Base-by-base conservation (phyloP, 768 basidiomycete genomes). In the Lactarius tabidus region DNA sequence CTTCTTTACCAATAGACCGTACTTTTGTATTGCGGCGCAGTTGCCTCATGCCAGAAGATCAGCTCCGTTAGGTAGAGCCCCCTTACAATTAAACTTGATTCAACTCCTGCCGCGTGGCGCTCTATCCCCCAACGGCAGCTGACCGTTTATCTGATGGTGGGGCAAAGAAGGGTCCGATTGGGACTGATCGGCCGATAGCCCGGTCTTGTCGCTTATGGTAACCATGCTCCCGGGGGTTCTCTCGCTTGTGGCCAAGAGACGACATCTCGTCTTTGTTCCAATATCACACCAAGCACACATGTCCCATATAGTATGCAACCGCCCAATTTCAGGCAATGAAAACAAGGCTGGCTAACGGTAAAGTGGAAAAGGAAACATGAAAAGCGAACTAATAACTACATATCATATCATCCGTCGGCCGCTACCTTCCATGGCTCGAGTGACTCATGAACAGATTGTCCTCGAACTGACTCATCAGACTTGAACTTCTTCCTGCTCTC, bases 401-500 rank as follows among this genome's bases (percentile, higher is more conserved):
- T 43, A 20, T 54, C 23, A 12, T 33, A 67, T 65, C 59, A 57
- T 28, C 54, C 36, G 39, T 60, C 59, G 5, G 7, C 59, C n/a
- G 48, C 57, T 29, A 66, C 66, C 38, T 68, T 61, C 66, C 63
- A 71, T 15, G 69, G 71, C n/a, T 65, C 55, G 31, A 67, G 60
- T 43, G 68, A 71, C 63, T 72, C 72, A 29, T 71, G 70, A 17
- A 67, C 69, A 31, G 74, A 73, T 31, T 67, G 64, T 28, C 70
- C 69, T n/a, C 67, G 66, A 12, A 45, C 45, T 48, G 63, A 66
- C 23, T 55, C 65, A 17, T 60, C 63, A 3, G 60, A 54, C 63
- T 57, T 67, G 57, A 60, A 64, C 26, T 61, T 72, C n/a, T 70
- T 74, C 69, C 77, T 78, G 38, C 79, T 78, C 67, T 81, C 82